These are phyloP conservation scores for Peronospora destructor DNA, from an alignment of 352 stramenopile genomes.

Conservation along the genomic window DNA sequence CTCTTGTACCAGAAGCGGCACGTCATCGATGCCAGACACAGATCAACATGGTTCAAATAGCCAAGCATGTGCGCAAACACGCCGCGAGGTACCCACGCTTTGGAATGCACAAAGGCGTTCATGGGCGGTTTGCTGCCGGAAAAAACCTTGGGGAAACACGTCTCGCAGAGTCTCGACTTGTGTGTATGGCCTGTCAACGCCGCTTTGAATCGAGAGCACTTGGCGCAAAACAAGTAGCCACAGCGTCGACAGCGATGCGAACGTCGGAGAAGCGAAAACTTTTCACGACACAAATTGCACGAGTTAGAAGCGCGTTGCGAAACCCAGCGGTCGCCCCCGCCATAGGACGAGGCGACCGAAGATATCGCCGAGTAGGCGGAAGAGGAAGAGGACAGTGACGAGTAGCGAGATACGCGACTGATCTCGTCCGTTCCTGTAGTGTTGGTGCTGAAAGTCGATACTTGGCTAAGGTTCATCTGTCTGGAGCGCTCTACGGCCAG, in stretches of 20 bases:
- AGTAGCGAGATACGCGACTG: conserved; percentile 56
- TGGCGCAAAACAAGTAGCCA: conserved; percentile 77
- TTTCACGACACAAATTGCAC: conserved; percentile 73
- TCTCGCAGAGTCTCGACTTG: conserved; percentile 80
- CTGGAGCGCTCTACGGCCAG: conserved; percentile 32
- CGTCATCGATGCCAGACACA: conserved; percentile 80
- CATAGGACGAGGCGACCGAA: conserved; percentile 25
- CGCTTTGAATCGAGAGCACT: conserved; percentile 73
- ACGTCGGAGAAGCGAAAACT: conserved; percentile 75
- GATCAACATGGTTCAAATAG: conserved; percentile 82
- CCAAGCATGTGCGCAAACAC: conserved; percentile 85
- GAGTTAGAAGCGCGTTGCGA: conserved; percentile 62
- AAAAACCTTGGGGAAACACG: conserved; percentile 80
- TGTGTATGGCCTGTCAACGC: conserved; percentile 74
- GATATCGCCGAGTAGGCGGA: conserved; percentile 33
- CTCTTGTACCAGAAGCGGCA: conserved; percentile 85
- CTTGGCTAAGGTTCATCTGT: conserved; percentile 44
- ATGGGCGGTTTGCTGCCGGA: conserved; percentile 59
- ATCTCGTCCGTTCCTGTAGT: conserved; percentile 38
- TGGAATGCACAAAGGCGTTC: conserved; percentile 84
- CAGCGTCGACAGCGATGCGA: conserved; percentile 76
- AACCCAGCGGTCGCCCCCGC: conserved; percentile 52
- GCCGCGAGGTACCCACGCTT: conserved; percentile 76
- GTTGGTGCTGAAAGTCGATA: conserved; percentile 24
- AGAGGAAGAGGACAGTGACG: conserved; percentile 32